A percentile compares a stretch with the other conserved stretches of the same genome.
phyloP scores from a whole-genome alignment of 2,329 filamentous ascomycete species.

The Colletotrichum tabaci region DNA sequence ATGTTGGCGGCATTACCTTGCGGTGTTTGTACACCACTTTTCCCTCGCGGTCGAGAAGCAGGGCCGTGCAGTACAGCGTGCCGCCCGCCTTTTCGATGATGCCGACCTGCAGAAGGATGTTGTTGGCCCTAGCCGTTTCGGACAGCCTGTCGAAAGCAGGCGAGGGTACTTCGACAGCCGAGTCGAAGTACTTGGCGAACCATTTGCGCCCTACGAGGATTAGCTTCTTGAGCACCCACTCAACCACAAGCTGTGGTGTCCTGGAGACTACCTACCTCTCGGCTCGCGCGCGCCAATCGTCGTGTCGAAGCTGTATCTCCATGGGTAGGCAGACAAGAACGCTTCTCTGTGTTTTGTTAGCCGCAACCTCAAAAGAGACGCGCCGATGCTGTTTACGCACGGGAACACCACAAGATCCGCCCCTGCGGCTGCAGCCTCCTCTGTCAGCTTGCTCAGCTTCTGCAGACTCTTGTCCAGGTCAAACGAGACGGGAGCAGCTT shows the following conservation, averaged over 20 bases:
- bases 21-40: conserved; percentile 54
- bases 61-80: conserved; percentile 57
- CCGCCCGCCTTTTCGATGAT: conserved; percentile 59
- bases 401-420: conserved; percentile 59
- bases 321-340: conserved; percentile 59
- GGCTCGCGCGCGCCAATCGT: conserved; percentile 58
- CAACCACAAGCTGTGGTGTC: background rate
- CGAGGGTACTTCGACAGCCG: conserved; percentile 56
- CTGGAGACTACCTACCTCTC: conserved; percentile 51
- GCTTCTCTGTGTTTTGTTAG: conserved; percentile 48
- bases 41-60: conserved; percentile 56
- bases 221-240: background rate
- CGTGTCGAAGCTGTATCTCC: conserved; percentile 59
- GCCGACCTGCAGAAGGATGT: conserved; percentile 54
- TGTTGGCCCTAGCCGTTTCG: conserved; percentile 52
- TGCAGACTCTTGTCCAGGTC: conserved; percentile 54
- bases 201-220: conserved; percentile 53
- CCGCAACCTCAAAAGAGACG: background rate
- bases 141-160: conserved; percentile 53
- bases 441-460: conserved; percentile 52
- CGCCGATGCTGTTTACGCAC: conserved; percentile 47
- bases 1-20: conserved; percentile 48
- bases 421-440: conserved; percentile 53
- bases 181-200: conserved; percentile 58
- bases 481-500: conserved; percentile 58